Evolutionary conservation across 208 protist genomes (phyloP).

Genomic region (Histomonas meleagridis): DNA sequence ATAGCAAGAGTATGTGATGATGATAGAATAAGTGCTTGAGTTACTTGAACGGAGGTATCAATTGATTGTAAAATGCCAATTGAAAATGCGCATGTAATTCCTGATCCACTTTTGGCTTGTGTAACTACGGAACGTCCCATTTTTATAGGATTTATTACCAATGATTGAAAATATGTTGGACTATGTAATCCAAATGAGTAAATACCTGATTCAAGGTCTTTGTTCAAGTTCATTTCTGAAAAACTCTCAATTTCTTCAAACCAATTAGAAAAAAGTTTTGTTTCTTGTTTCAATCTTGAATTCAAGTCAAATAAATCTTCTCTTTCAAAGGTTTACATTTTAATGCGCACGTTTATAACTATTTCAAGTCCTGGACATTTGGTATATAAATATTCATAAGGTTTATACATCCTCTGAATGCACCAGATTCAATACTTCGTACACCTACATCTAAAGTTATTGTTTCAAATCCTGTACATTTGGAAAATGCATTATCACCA

Average conservation of each 20-base stretch:
- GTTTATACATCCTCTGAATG: no score
- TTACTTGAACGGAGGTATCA: constrained; percentile 52
- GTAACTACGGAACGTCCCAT: constrained; percentile 70
- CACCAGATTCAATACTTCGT: no score
- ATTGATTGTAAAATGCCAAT: constrained; percentile 56
- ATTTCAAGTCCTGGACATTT: no score
- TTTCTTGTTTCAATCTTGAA: no score
- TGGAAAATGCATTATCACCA: no score
- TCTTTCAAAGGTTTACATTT: no score
- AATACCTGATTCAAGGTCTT: constrained; percentile 83
- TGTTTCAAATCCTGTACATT: no score
- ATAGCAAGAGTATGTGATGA: constrained; percentile 87
- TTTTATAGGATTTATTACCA: constrained; percentile 68
- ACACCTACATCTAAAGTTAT: no score
- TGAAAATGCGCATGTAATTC: constrained; percentile 45
- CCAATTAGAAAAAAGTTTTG: no score
- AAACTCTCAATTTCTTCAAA: constrained; percentile 56
- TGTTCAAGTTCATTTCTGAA: constrained; percentile 88
- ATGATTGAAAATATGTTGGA: constrained; percentile 91
- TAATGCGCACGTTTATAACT: no score
- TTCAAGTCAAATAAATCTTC: no score
- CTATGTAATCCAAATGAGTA: constrained; percentile 89
- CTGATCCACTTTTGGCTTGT: constrained; percentile 19
- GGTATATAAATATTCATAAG: no score
- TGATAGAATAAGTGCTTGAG: constrained; percentile 81